Base-by-base conservation (phyloP, 148 eudicot genomes). In the Silene latifolia region DNA sequence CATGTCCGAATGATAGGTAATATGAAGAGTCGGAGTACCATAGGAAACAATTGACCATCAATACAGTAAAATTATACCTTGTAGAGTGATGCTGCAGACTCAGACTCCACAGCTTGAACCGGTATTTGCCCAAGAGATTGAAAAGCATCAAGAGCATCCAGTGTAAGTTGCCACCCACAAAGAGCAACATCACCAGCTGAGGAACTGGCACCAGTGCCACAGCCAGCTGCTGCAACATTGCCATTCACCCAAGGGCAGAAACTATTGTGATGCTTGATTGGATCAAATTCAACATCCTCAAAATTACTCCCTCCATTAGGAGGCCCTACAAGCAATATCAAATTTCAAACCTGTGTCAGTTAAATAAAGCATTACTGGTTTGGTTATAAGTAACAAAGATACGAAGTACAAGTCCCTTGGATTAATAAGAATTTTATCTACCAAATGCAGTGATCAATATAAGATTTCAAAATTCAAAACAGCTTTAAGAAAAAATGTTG, bases 171-270 rank as follows among this genome's bases (percentile, higher is more conserved):
- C 99, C 99, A 96, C 61, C 99, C 99, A 85, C 91, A 90, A 19
- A 95, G 92, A 77, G 99, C 97, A 71, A 90, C 48, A 71, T 83
- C 82, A 67, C 82, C 80, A 70, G 92, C 86, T 76, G 88, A 82
- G 44, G 98, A 88, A 78, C 86, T 83, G 74, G 95, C 87, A 77
- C 88, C 91, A 63, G 80, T 82, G 69, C 84, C 81, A 80, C 86
- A 84, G 71, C 99, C 92, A 73, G 99, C 99, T 58, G 97, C 97
- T 54, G 99, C 99, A 82, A 95, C 99, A 82, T 95, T 92, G 46
- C 94, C 97, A 73, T 95, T 95, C 73, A 95, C 97, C 99, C 99
- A 95, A 68, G 99, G 97, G 76, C 99, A 95, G 80, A 85, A 95
- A 80, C 80, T 88, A 81, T 95, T 92, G 67, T 92, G 99, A 80